These are phyloP conservation scores for Pseudoscleropodium purum DNA, from an alignment of 225 moss, liverwort and hornwort species.

Conservation along the genomic window DNA sequence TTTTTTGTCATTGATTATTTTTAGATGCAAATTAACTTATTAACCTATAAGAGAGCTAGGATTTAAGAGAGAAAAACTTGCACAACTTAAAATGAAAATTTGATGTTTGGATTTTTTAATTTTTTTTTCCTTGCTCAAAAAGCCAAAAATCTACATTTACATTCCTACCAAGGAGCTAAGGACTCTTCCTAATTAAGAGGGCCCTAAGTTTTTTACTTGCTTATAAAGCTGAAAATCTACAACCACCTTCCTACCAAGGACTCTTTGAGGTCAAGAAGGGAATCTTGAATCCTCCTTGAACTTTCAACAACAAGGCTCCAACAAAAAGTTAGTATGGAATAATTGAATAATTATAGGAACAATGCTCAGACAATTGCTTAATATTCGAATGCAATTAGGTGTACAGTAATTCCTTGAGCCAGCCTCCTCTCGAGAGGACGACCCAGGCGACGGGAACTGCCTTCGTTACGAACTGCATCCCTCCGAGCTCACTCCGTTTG, in stretches of 20 bases:
- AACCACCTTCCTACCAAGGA: fast-evolving
- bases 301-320: not conserved
- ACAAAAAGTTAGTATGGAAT: not conserved
- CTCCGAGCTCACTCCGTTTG: not conserved
- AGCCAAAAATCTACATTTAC: not conserved
- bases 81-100: not conserved
- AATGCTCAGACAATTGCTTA: not conserved
- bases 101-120: not conserved
- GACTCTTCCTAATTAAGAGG: fast-evolving
- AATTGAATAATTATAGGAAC: not conserved
- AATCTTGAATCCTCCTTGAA: no score
- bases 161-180: no score
- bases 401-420: not conserved
- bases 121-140: not conserved
- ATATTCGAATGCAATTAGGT: no score
- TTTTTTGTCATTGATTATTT: not conserved
- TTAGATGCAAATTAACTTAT: not conserved
- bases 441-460: not conserved
- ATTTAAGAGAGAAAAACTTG: not conserved
- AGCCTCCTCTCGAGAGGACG: not conserved
- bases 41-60: no score
- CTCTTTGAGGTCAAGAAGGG: no score
- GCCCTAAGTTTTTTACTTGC: no score
- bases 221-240: not conserved
- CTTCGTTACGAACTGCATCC: not conserved